Conservation (phyloP, 495 filamentous ascomycete species). For the Penicillium malachiteum region DNA sequence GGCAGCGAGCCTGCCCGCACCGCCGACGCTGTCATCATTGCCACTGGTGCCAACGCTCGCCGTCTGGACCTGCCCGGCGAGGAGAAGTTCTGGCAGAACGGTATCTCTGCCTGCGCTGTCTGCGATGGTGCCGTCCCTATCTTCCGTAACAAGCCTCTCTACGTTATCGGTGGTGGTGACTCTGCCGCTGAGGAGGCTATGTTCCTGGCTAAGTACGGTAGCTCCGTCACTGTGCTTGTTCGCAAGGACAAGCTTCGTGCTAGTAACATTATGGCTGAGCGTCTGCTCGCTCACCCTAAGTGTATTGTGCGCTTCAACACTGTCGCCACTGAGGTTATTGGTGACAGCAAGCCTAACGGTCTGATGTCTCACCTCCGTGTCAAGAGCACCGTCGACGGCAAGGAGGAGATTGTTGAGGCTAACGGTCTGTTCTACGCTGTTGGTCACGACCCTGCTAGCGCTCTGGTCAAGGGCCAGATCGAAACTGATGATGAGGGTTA, state of each 20-base stretch:
- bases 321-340: conserved; percentile 75
- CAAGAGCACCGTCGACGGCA: conserved; percentile 74
- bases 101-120: conserved; percentile 94
- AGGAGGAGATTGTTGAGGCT: conserved; percentile 77
- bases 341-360: conserved; percentile 68
- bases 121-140: conserved; percentile 98
- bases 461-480: conserved; percentile 81
- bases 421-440: conserved; percentile 98
- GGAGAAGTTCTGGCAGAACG: conserved; percentile 93
- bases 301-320: conserved; percentile 84
- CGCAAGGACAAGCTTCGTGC: conserved; percentile 82
- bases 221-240: conserved; percentile 90
- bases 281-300: conserved; percentile 80
- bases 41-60: conserved; percentile 89
- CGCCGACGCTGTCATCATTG: conserved; percentile 87
- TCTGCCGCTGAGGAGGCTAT: conserved; percentile 96
- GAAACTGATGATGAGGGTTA: conserved; percentile 86
- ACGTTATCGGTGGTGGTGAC: conserved; percentile 96
- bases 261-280: conserved; percentile 86
- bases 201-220: conserved; percentile 97
- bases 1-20: conserved; percentile 67
- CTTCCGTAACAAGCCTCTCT: conserved; percentile 91
- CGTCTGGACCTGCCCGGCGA: conserved; percentile 83
- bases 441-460: conserved; percentile 91
- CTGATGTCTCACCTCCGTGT: conserved; percentile 83